Base-by-base conservation (phyloP, 345 rosid species). In the Salix suchowensis region DNA sequence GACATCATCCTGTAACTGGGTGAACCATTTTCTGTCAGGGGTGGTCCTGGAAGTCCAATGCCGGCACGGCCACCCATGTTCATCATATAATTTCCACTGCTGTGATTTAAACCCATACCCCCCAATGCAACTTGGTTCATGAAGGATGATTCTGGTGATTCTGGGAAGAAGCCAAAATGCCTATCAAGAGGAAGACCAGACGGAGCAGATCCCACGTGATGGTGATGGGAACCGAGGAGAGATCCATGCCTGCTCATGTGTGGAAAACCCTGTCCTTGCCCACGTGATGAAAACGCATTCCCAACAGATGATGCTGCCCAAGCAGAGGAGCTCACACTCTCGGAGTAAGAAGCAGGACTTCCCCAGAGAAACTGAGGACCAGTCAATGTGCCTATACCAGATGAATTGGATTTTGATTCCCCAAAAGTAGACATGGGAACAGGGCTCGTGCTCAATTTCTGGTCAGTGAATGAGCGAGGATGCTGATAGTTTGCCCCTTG, bases 311-410 rank as follows among this genome's bases (percentile, higher is more conserved):
- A 84, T 28, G 87, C 73, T 62, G 90, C 85, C 98, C 98, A 86
- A 65, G 89, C 86, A 26, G 91, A 82, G 67, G 96, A 84, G 73
- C 85, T 88, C 58, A 83, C 66, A 76, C 62, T 86, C 71, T 89
- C 93, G 4, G 92, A 78, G 78, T 86, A 88, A 24, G 91, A 75
- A 77, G 83, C 87, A 58, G 91, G 91, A 81, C 96, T 91, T 77
- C 98, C 97, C 98, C 97, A 94, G 28, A 94, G 98, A 83, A 92
- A 94, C 81, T 94, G 93, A 65, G 96, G 87, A 46, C 97, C 98
- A 1, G 98, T 88, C 58, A 94, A 76, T 36, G 88, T 78, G 62
- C 74, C 79, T 69, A 88, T 54, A 48, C 85, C 85, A 48, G 90
- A 88, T 62, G 89, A 87, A 78, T 81, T 88, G 32, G 89, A 85